Percentiles rank a stretch among this genome's conserved stretches.
These are phyloP conservation scores for Aspergillus alliaceus DNA, from an alignment of 2,329 filamentous ascomycete species.

Conservation along the genomic window DNA sequence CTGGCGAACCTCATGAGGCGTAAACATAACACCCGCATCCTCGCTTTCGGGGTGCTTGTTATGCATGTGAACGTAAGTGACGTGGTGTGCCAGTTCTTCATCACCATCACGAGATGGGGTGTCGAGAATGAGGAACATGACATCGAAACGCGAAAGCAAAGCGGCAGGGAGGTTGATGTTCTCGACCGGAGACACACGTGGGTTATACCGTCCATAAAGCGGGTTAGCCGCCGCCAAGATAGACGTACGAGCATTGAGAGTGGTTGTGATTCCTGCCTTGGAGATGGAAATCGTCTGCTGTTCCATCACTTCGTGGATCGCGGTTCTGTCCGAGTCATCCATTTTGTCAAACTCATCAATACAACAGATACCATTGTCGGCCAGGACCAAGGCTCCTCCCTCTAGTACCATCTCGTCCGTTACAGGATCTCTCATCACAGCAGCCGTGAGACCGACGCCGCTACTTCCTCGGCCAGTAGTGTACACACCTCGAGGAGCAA, in stretches of 20 bases:
- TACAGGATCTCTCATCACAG: conserved; percentile 77
- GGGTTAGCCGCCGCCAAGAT: conserved; percentile 97
- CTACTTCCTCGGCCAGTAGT: conserved; percentile 80
- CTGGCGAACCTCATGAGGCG: conserved; percentile 88
- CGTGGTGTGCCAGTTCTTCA: conserved; percentile 91
- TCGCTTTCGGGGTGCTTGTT: conserved; percentile 83
- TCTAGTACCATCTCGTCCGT: conserved; percentile 78
- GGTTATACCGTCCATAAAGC: conserved; percentile 96
- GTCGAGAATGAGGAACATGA: conserved; percentile 95
- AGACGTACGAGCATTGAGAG: conserved; percentile 91
- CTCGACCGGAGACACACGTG: conserved; percentile 92
- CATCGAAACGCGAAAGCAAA: conserved; percentile 92
- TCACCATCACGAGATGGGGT: conserved; percentile 86
- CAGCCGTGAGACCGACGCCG: conserved; percentile 77
- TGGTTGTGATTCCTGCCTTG: conserved; percentile 94
- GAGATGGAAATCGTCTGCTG: conserved; percentile 83
- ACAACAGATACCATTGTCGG: conserved; percentile 79
- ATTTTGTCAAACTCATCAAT: conserved; percentile 88
- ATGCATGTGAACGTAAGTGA: conserved; percentile 96
- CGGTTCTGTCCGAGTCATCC: conserved; percentile 74
- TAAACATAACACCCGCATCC: conserved; percentile 72
- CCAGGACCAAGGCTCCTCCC: conserved; percentile 75
- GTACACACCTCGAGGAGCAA: conserved; percentile 87
- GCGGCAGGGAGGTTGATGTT: conserved; percentile 99
- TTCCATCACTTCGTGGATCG: conserved; percentile 86